Base-by-base conservation (phyloP, 1,284 basidiomycete species). In the Ustanciosporium gigantosporum region DNA sequence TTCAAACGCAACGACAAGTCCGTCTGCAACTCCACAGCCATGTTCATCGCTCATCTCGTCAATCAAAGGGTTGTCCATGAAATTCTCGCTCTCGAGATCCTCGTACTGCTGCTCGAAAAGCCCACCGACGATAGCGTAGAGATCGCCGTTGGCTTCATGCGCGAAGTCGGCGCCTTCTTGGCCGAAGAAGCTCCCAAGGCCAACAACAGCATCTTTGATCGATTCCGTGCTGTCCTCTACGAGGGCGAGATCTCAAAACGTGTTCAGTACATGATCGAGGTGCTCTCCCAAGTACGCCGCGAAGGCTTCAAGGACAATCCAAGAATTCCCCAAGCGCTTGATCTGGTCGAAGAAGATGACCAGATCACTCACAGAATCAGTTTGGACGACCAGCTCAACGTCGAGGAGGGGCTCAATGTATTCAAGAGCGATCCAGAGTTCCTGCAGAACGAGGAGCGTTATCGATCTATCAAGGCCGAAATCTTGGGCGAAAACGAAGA, bases 241-340 rank as follows among this genome's bases (percentile, higher is more conserved):
- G 95, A 98, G 78, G 92, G 91, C 36, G 81, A 84, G 31, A 94
- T 98, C 79, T 91, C 89, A 74, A 93, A 97, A 74, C 86, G 95
- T 66, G 91, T 96, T 21, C 94, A 98, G 77, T 99, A 96, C 81
- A 97, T 97, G 95, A 92, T 99, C 73, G 95, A 98, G 80, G 94
- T 98, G 4, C 65, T 77, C 1, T 66, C 67, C 2, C 74, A 76
- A 47, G 90, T 96, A 9, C 84, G 94, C 64, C 94, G 95, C 81
- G 95, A 99, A 82, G 91, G 90, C 79, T 98, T 91, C 83, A 96
- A 96, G 82, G 94, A 98, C 78, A 96, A 99, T 78, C 93, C 92
- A 17, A 86, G 90, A 59, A 81, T 98, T 36, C 87, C 90, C 1
- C 92, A 97, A 74, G 91, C 91, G 0, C 79, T 99, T 72, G 95